Conservation (phyloP, 2,329 filamentous ascomycete species). For the Fusarium guadeloupense region DNA sequence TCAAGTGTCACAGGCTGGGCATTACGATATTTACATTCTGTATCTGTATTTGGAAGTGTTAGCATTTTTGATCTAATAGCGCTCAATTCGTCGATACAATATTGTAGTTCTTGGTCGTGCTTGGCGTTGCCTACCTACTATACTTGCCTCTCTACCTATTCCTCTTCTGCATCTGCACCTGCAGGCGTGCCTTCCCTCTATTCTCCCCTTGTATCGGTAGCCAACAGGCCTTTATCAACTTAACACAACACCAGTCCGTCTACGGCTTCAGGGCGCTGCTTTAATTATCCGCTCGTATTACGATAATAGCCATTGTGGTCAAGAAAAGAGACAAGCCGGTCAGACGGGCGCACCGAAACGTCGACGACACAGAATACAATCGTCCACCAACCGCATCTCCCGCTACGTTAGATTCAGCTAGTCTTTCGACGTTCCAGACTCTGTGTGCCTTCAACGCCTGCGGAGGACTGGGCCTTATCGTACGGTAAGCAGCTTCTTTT, state of each 20-base stretch:
- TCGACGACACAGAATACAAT: conserved; percentile 15
- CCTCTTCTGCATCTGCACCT: background rate
- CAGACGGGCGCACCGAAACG: conserved; percentile 28
- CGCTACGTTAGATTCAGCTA: conserved; percentile 18
- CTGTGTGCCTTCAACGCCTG: conserved; percentile 8
- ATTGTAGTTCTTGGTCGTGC: too few species aligned
- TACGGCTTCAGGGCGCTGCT: background rate
- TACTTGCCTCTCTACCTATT: background rate
- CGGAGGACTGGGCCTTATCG: conserved; percentile 10
- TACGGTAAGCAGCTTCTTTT: conserved; percentile 34
- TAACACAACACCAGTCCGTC: background rate
- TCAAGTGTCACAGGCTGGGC: background rate
- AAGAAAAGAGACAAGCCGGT: background rate
- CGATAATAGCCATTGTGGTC: background rate
- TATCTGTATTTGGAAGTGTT: background rate
- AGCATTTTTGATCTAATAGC: too few species aligned
- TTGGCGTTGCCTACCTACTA: conserved; percentile 8
- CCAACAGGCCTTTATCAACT: background rate
- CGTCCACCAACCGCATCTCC: conserved; percentile 14
- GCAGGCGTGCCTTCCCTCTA: background rate
- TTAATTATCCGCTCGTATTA: conserved; percentile 12
- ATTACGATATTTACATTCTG: conserved; percentile 20
- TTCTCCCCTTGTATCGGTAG: background rate
- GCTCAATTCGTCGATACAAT: too few species aligned
- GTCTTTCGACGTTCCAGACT: conserved; percentile 38